Evolutionary conservation across 2,329 filamentous ascomycete species (phyloP), one percentile per base, ranked within the genome.

Genomic region (Leptosphaerulina australis): DNA sequence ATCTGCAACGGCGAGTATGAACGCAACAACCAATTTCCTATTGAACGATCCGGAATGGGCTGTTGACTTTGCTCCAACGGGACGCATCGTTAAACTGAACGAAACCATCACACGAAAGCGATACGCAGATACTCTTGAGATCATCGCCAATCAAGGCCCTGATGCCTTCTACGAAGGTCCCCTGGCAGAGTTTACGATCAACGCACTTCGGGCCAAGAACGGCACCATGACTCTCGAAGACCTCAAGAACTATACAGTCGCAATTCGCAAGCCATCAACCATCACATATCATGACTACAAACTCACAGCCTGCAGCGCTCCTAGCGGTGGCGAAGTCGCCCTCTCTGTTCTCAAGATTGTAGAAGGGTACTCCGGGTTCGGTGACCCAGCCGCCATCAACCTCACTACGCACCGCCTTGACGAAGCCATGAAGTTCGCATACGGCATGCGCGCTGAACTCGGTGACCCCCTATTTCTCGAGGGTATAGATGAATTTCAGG

Each of bases 361-460:
- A 72, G 87, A 93, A 70, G 88, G 89, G 14, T 95, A 91, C 64
- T 74, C 82, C 0, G 71, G 76, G 28, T 85, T 93, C 37, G 85
- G 83, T 14, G 74, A 83, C 1, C 73, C 76, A 1, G 75, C 82
- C 33, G 75, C 72, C 14, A 58, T 82, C 15, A 86, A 90, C 60
- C 75, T 95, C 0, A 90, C 86, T 28, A 87, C 87, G 0, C 94
- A 97, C 73, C 84, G 89, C 11, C 81, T 96, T 58, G 85, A 91
- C 65, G 94, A 97, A 77, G 88, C 91, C 10, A 90, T 96, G 76
- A 83, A 91, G 17, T 97, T 96, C 70, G 91, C 84, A 2, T 97
- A 97, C 68, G 91, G 87, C 28, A 71, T 79, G 62, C 85, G 91
- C 49, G 81, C 85, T n/a, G 80, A 86, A 21, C 81, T 97, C 0